A percentile compares a stretch with the other conserved stretches of the same genome.
Evolutionary conservation across 495 filamentous ascomycete species (phyloP).

Genomic region (Penicillium samsonianum): DNA sequence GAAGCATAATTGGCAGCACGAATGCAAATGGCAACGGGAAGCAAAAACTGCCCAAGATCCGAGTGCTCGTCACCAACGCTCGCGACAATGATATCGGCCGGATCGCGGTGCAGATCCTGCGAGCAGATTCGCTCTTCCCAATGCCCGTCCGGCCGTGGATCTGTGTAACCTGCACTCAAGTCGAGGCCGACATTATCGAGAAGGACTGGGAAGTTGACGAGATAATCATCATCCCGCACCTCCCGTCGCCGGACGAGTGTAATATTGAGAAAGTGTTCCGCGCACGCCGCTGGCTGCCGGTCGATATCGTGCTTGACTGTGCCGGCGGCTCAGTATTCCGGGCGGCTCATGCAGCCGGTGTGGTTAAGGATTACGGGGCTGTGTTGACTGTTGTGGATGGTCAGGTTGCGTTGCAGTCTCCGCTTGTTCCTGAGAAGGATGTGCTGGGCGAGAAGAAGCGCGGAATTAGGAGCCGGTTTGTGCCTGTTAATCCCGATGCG

Average conservation of each 20-base stretch:
- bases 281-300: conserved; percentile 33
- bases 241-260: conserved; percentile 24
- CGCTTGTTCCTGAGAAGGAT: conserved; percentile 18
- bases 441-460: conserved; percentile 23
- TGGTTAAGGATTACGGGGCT: conserved; percentile 38
- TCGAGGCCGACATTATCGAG: conserved; percentile 30
- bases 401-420: conserved; percentile 22
- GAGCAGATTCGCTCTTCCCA: conserved; percentile 37
- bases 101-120: conserved; percentile 41
- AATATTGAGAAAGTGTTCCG: conserved; percentile 37
- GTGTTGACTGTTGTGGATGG: conserved; percentile 43
- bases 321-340: conserved; percentile 35
- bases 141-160: conserved; percentile 38
- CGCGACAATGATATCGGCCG: conserved; percentile 39
- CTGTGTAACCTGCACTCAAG: conserved; percentile 39
- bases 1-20: conserved; percentile 10
- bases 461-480: conserved; percentile 36
- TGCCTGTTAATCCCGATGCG: conserved; percentile 43
- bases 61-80: conserved; percentile 44
- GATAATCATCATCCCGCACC: conserved; percentile 31
- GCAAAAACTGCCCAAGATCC: conserved; percentile 21
- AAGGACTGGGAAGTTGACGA: conserved; percentile 35
- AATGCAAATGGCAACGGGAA: conserved; percentile 9
- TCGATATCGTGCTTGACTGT: conserved; percentile 47
- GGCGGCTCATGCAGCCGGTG: conserved; percentile 33